Percentiles rank a stretch among this genome's conserved stretches.
Evolutionary conservation across 2,329 filamentous ascomycete genomes (phyloP).

Genomic region (Parascedosporium putredinis): DNA sequence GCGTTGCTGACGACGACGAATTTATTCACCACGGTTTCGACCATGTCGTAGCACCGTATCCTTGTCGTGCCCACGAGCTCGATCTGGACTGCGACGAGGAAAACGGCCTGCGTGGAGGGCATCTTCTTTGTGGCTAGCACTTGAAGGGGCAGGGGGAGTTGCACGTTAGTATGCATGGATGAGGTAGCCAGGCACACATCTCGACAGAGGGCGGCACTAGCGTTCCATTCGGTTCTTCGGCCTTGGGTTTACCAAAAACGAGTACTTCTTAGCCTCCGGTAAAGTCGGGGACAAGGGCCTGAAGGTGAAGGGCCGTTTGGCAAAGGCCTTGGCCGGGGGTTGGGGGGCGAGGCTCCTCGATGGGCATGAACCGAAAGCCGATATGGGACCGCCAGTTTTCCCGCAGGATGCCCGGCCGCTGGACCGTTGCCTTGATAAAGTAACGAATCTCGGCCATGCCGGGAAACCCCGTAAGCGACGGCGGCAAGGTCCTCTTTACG

Average conservation of each 20-base stretch:
- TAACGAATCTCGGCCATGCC: slow-evolving; percentile 85
- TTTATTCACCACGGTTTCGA: slow-evolving; percentile 56
- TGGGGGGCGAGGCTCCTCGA: slow-evolving; percentile 72
- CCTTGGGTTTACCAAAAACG: slow-evolving; percentile 42
- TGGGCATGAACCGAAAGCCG: slow-evolving; percentile 80
- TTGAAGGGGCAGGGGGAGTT: slow-evolving; percentile 76
- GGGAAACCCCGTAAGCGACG: slow-evolving; percentile 77
- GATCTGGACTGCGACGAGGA: slow-evolving; percentile 70
- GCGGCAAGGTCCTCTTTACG: slow-evolving; percentile 77
- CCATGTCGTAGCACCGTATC: slow-evolving; percentile 66
- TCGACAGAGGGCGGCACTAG: slow-evolving; percentile 58
- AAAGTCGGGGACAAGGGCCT: slow-evolving; percentile 26
- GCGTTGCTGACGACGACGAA: slow-evolving; percentile 67
- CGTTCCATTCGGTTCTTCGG: neutral
- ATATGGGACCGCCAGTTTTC: slow-evolving; percentile 67
- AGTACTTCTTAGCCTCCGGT: slow-evolving; percentile 30
- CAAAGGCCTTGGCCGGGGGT: slow-evolving; percentile 71
- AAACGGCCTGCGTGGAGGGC: slow-evolving; percentile 58
- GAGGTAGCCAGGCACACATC: slow-evolving; percentile 66
- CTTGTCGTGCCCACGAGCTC: slow-evolving; percentile 71
- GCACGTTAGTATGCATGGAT: slow-evolving; percentile 80
- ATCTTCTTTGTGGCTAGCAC: slow-evolving; percentile 70
- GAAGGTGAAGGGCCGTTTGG: slow-evolving; percentile 58
- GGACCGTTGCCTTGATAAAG: slow-evolving; percentile 90
- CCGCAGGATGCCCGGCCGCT: slow-evolving; percentile 78